Evolutionary conservation across 2,329 filamentous ascomycete species (phyloP).

Genomic region (Fusarium buxicola): DNA sequence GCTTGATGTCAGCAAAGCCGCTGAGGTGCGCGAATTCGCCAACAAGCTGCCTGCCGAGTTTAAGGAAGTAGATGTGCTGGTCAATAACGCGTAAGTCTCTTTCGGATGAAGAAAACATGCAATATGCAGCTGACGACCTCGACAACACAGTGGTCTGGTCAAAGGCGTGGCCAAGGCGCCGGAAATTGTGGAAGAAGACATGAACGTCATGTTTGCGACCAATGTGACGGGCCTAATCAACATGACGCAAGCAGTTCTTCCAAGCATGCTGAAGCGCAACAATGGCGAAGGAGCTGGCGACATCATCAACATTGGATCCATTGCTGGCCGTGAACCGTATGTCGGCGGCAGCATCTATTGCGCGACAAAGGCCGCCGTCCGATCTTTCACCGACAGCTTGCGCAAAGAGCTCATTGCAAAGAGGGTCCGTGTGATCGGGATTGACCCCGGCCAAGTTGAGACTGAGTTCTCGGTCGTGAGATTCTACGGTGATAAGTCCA

Average conservation of each 20-base stretch:
- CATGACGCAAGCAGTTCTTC: constrained; percentile 91
- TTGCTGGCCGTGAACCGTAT: constrained; percentile 90
- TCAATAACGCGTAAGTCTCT: constrained; percentile 89
- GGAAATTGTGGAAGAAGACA: constrained; percentile 84
- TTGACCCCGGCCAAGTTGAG: constrained; percentile 93
- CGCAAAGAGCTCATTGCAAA: constrained; percentile 84
- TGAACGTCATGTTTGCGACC: constrained; percentile 87
- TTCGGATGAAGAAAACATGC: rapidly evolving
- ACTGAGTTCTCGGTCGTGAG: constrained; percentile 93
- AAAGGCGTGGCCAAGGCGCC: constrained; percentile 89
- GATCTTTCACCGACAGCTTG: constrained; percentile 84
- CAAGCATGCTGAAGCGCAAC: constrained; percentile 80
- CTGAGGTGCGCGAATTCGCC: constrained; percentile 80
- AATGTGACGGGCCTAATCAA: constrained; percentile 96
- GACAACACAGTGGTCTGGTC: constrained; percentile 76
- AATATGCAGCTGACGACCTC: background rate
- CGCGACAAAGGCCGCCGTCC: constrained; percentile 88
- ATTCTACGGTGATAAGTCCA: constrained; percentile 87
- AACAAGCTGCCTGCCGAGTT: constrained; percentile 81
- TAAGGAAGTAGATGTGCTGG: constrained; percentile 84
- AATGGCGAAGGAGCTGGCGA: constrained; percentile 81
- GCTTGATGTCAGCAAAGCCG: constrained; percentile 85
- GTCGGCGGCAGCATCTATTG: constrained; percentile 90
- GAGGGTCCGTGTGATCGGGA: constrained; percentile 83
- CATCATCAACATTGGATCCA: constrained; percentile 93